Evolutionary conservation across 257 asterid species (phyloP).

Genomic region (Solanum tarijense): DNA sequence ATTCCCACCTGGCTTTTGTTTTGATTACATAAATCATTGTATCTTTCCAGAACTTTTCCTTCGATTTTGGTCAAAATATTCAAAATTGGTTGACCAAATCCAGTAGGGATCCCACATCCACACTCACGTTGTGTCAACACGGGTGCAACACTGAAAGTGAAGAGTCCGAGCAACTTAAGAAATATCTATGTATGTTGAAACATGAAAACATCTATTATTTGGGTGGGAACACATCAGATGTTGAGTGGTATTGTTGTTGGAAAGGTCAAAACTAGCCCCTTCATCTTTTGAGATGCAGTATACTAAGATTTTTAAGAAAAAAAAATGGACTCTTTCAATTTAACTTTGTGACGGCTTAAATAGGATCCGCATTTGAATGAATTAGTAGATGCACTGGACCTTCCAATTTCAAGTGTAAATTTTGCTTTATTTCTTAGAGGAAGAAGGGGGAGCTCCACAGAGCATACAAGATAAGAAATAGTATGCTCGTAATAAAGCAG

Average conservation of each 20-base stretch:
- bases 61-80: neutral
- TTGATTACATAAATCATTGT: neutral
- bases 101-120: neutral
- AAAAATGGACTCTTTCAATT: neutral
- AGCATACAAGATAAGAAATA: neutral
- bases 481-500: neutral
- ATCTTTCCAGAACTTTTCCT: neutral
- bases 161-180: neutral
- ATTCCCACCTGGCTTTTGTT: neutral
- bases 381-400: neutral
- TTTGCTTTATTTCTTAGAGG: neutral
- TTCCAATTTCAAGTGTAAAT: neutral
- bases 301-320: neutral
- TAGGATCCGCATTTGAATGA: neutral
- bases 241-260: neutral
- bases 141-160: neutral
- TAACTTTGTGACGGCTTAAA: neutral
- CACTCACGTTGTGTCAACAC: neutral
- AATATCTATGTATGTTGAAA: neutral
- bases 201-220: neutral
- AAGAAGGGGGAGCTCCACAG: neutral
- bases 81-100: neutral
- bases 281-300: neutral
- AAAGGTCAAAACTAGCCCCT: neutral
- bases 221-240: neutral